These are phyloP conservation scores for Lyophyllum semitale DNA, from an alignment of 768 basidiomycete species.

Conservation along the genomic window DNA sequence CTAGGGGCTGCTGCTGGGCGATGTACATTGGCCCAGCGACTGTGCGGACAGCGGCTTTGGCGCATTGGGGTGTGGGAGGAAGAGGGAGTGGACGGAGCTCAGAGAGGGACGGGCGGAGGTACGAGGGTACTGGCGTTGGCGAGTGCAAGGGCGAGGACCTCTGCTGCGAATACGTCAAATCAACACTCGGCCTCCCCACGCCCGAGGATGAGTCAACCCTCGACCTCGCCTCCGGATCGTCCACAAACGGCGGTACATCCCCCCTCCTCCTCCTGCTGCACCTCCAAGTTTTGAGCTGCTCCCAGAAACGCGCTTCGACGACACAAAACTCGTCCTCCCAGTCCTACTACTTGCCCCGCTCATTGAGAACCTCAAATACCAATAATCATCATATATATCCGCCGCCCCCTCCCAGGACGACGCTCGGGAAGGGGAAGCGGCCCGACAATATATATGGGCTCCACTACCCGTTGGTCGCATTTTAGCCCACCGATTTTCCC, in stretches of 20 bases:
- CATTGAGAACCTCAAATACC: slow-evolving; percentile 66
- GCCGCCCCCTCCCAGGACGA: slow-evolving; percentile 59
- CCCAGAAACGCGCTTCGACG: slow-evolving; percentile 3
- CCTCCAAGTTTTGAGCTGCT: neutral
- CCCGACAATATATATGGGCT: too few species aligned
- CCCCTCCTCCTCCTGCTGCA: neutral
- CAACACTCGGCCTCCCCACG: slow-evolving; percentile 6
- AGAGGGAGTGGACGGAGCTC: slow-evolving; percentile 38
- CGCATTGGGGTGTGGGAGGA: slow-evolving; percentile 48
- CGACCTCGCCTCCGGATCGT: slow-evolving; percentile 12
- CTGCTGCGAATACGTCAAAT: too few species aligned
- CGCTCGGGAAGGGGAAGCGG: slow-evolving; percentile 24
- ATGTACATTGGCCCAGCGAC: slow-evolving; percentile 63
- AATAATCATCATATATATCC: slow-evolving; percentile 82
- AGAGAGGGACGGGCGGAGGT: slow-evolving; percentile 30
- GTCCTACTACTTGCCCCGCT: slow-evolving; percentile 37
- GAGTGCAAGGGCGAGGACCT: too few species aligned
- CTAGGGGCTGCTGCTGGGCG: slow-evolving; percentile 16
- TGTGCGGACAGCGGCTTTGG: slow-evolving; percentile 37
- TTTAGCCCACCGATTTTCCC: too few species aligned
- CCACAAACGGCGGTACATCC: slow-evolving; percentile 9
- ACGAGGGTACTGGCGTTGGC: slow-evolving; percentile 17
- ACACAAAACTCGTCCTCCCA: slow-evolving; percentile 18
- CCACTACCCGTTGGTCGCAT: too few species aligned
- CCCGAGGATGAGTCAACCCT: neutral